These are phyloP conservation scores for Aspergillus hortae DNA, from an alignment of 2,329 filamentous ascomycete species.

Conservation along the genomic window DNA sequence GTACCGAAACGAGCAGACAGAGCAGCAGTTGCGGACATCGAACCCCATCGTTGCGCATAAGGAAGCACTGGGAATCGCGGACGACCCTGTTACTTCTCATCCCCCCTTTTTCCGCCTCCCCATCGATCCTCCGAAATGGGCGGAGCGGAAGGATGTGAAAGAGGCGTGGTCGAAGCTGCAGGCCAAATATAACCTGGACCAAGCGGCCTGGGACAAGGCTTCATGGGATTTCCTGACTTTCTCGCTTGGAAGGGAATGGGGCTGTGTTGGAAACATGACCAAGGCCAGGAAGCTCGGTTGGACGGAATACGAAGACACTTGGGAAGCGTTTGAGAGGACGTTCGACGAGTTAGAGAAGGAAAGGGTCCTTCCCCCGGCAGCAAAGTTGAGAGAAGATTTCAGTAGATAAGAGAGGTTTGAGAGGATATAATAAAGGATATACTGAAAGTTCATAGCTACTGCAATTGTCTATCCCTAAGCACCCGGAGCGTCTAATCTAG, in stretches of 20 bases:
- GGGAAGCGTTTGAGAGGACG: conserved; percentile 34
- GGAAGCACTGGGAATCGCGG: conserved; percentile 19
- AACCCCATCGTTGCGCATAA: conserved; percentile 22
- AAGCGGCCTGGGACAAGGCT: conserved; percentile 41
- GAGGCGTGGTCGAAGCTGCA: conserved; percentile 37
- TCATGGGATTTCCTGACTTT: conserved; percentile 46
- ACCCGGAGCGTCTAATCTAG: no score
- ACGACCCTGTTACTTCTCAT: not conserved
- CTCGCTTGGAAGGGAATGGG: conserved; percentile 37
- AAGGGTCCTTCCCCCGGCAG: conserved; percentile 19
- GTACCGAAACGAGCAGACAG: conserved; percentile 9
- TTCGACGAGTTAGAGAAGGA: conserved; percentile 30
- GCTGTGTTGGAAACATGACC: conserved; percentile 34
- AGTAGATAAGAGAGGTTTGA: no score
- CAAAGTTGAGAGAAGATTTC: conserved; percentile 12
- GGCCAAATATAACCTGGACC: conserved; percentile 33
- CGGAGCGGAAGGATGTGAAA: conserved; percentile 35
- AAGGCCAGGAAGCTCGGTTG: conserved; percentile 47
- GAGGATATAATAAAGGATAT: no score
- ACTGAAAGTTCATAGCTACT: no score
- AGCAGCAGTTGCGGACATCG: conserved; percentile 12
- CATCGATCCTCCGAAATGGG: conserved; percentile 43
- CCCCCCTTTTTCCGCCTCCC: conserved; percentile 17
- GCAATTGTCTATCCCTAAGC: no score
- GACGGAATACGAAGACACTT: conserved; percentile 40